Percentiles rank a stretch among this genome's conserved stretches.
phyloP scores from a whole-genome alignment of 345 rosid species.

The Gossypium rotundifolium region DNA sequence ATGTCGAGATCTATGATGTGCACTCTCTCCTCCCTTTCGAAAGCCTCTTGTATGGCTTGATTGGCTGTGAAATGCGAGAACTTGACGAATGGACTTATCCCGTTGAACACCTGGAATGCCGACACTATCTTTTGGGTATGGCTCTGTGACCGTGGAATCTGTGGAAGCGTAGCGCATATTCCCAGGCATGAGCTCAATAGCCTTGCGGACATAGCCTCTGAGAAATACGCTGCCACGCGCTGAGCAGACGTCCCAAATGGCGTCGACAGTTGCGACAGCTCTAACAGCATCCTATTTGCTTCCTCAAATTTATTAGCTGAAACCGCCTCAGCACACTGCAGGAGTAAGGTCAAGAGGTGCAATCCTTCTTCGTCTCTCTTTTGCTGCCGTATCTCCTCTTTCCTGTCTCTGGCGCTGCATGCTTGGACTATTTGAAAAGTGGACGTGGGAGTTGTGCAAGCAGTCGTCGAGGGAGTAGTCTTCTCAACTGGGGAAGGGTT shows the following conservation, averaged over 20 bases:
- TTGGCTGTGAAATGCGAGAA: constrained; percentile 98
- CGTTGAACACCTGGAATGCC: constrained; percentile 95
- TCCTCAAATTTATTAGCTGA: constrained; percentile 81
- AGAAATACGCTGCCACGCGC: constrained; percentile 97
- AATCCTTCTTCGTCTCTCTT: constrained; percentile 85
- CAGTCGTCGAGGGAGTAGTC: constrained; percentile 17
- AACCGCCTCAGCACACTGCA: constrained; percentile 97
- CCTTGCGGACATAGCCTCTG: constrained; percentile 94
- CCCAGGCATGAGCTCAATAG: constrained; percentile 82
- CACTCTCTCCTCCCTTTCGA: constrained; percentile 88
- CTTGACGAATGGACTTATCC: constrained; percentile 91
- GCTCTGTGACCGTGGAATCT: constrained; percentile 42
- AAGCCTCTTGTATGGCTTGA: constrained; percentile 96
- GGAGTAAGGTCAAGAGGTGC: constrained; percentile 77
- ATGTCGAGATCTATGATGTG: constrained; percentile 93
- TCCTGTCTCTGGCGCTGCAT: constrained; percentile 41
- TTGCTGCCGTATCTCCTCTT: constrained; percentile 69
- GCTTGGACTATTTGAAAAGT: constrained; percentile 14
- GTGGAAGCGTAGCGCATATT: constrained; percentile 68
- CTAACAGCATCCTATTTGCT: constrained; percentile 82
- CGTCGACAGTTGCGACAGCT: constrained; percentile 81
- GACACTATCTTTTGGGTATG: constrained; percentile 74
- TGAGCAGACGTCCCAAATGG: constrained; percentile 96
- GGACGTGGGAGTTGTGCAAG: constrained; percentile 20
- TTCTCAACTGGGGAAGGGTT: constrained; percentile 48